Evolutionary conservation across 352 stramenopile species (phyloP), one percentile per base, ranked within the genome.

Genomic region (Pythium aristosporum): DNA sequence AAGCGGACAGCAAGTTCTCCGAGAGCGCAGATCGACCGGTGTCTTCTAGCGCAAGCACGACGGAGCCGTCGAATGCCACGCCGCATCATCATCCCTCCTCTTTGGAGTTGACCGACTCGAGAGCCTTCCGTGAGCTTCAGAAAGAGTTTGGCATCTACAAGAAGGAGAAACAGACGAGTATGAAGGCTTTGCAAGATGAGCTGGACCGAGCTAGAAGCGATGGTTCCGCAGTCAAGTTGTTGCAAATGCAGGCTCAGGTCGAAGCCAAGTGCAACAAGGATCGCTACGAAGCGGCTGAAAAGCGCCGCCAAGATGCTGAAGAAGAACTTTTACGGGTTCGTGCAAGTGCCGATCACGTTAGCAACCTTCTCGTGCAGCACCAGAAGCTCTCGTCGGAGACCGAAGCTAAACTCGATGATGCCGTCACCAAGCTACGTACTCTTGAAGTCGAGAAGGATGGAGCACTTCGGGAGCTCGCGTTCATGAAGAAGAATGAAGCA

Each of bases 1-100:
- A 97, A 39, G 88, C 93, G 21, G 92, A 98, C 71, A 89, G 74
- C 13, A 80, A 85, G 39, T 91, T 85, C 47, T 12, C 80, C 13
- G 73, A 82, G 44, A 55, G 42, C 34, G 44, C 55, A 9, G 23
- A 55, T n/a, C 30, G 28, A 25, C 25, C 39, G 10, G 36, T 20
- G 1, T 3, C 37, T 10, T 42, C 21, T 51, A 34, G 11, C 46
- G 46, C 46, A 5, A 52, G 4, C 46, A 34, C 46, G 23, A 10
- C 53, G 16, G 63, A 55, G 34, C 16, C 32, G 20, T 61, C 61
- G 23, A 28, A 32, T 44, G 10, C 23, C 2, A 23, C 39, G 12
- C 58, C 58, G 3, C 47, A 57, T 12, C 34, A 76, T 42, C 67
- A 63, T 58, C 67, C 59, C 15, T 39, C 59, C 7, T 77, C 76